A percentile compares a stretch with the other conserved stretches of the same genome.
Conservation (phyloP, 1,284 basidiomycete genomes). For the Ustilago nuda region DNA sequence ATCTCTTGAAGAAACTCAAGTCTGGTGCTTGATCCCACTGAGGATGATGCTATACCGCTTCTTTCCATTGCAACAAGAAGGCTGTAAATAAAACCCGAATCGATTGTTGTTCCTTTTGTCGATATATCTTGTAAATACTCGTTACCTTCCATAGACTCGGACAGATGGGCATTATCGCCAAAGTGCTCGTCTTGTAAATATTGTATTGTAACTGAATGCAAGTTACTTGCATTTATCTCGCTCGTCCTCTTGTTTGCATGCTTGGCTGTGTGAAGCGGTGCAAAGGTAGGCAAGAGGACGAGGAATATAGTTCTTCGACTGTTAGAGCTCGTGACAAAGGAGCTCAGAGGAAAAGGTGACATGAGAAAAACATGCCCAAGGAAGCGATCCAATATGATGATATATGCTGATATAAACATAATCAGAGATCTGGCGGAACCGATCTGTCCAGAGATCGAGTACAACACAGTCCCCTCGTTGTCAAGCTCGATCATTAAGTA, state of each 20-base stretch:
- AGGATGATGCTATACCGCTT: slow-evolving; percentile 1
- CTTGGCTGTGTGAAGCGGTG: background rate
- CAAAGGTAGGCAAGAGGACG: background rate
- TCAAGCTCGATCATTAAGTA: too few species aligned
- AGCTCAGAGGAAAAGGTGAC: too few species aligned
- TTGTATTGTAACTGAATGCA: slow-evolving; percentile 11
- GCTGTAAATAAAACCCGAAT: slow-evolving; percentile 21
- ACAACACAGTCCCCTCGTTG: too few species aligned
- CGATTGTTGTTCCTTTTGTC: background rate
- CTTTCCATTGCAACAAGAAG: background rate
- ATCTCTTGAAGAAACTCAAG: slow-evolving; percentile 31
- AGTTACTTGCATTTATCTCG: background rate
- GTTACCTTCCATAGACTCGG: slow-evolving; percentile 3
- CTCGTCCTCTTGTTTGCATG: background rate
- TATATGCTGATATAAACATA: too few species aligned
- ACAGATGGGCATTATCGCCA: background rate
- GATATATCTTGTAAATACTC: slow-evolving; percentile 2
- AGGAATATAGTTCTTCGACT: background rate
- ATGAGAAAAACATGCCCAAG: too few species aligned
- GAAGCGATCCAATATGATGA: too few species aligned
- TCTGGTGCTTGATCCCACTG: slow-evolving; percentile 7
- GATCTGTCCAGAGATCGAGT: too few species aligned
- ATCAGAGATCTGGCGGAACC: too few species aligned
- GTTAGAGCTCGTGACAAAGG: too few species aligned
- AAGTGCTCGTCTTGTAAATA: slow-evolving; percentile 10